A percentile compares a stretch with the other conserved stretches of the same genome.
Evolutionary conservation across 2,329 filamentous ascomycete genomes (phyloP).

Genomic region (Fusarium phyllophilum): DNA sequence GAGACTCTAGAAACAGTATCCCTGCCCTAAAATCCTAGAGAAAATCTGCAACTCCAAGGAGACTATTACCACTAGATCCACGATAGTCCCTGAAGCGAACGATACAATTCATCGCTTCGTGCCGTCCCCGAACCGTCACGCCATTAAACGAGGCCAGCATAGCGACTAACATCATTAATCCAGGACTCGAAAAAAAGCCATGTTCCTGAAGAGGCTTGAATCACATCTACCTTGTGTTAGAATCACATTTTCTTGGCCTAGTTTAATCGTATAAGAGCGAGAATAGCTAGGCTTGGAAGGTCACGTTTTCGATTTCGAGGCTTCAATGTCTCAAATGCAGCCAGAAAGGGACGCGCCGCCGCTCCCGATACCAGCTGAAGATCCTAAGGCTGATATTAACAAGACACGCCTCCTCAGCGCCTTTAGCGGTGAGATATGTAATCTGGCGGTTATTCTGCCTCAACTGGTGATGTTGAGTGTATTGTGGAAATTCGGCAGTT

Average conservation of each 20-base stretch:
- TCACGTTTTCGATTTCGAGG: constrained; percentile 13
- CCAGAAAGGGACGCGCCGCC: constrained; percentile 21
- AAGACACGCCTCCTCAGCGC: not conserved
- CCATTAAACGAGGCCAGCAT: not conserved
- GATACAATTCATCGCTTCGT: not conserved
- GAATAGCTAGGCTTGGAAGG: not conserved
- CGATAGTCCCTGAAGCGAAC: constrained; percentile 26
- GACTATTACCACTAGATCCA: constrained; percentile 16
- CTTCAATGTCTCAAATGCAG: constrained; percentile 20
- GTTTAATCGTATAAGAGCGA: not conserved
- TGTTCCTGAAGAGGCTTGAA: constrained; percentile 21
- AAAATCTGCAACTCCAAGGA: constrained; percentile 29
- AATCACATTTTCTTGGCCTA: not conserved
- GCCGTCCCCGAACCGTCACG: constrained; percentile 1
- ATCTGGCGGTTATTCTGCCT: not conserved
- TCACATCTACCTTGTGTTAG: not conserved
- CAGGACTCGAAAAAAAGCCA: not conserved
- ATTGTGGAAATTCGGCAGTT: constrained; percentile 10
- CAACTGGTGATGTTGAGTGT: not conserved
- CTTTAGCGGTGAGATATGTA: not conserved
- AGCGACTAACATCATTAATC: not conserved
- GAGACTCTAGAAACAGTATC: constrained; percentile 2
- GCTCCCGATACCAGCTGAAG: constrained; percentile 26
- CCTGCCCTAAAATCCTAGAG: constrained; percentile 6
- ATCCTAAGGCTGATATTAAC: not conserved